Conservation (phyloP, 441 rosid species). For the Geranium incanum region DNA sequence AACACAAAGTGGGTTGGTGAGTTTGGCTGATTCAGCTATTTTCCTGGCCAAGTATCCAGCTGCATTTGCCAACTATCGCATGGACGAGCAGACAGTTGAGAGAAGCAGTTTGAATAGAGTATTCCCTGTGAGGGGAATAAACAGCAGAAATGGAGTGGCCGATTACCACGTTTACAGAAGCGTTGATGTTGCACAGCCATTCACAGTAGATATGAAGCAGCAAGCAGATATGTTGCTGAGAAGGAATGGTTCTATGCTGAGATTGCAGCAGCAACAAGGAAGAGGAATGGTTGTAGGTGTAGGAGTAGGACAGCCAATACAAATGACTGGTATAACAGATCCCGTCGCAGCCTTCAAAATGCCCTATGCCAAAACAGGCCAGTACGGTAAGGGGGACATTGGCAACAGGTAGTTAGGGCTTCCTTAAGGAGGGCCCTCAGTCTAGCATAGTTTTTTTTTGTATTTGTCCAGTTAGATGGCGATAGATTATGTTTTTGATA, state of each 20-base stretch:
- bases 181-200: slow-evolving; percentile 32
- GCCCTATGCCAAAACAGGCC: slow-evolving; percentile 43
- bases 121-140: slow-evolving; percentile 32
- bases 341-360: slow-evolving; percentile 49
- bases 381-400: no score
- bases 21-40: slow-evolving; percentile 59
- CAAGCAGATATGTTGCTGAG: slow-evolving; percentile 37
- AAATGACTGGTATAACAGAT: slow-evolving; percentile 40
- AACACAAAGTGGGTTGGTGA: slow-evolving; percentile 61
- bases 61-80: slow-evolving; percentile 41
- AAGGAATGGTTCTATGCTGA: slow-evolving; percentile 34
- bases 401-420: no score
- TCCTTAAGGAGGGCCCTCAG: no score
- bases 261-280: slow-evolving; percentile 39
- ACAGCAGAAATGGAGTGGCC: slow-evolving; percentile 31
- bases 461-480: no score
- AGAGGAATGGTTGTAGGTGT: slow-evolving; percentile 40
- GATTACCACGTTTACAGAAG: slow-evolving; percentile 39
- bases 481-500: no score
- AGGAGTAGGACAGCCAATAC: slow-evolving; percentile 25
- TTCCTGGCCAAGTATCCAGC: slow-evolving; percentile 66
- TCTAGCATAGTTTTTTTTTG: no score
- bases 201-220: slow-evolving; percentile 40
- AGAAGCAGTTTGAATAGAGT: slow-evolving; percentile 32
- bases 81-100: slow-evolving; percentile 37